A percentile compares a stretch with the other conserved stretches of the same genome.
These are phyloP conservation scores for Penium margaritaceum DNA, from an alignment of 139 green algal genomes.

Conservation along the genomic window DNA sequence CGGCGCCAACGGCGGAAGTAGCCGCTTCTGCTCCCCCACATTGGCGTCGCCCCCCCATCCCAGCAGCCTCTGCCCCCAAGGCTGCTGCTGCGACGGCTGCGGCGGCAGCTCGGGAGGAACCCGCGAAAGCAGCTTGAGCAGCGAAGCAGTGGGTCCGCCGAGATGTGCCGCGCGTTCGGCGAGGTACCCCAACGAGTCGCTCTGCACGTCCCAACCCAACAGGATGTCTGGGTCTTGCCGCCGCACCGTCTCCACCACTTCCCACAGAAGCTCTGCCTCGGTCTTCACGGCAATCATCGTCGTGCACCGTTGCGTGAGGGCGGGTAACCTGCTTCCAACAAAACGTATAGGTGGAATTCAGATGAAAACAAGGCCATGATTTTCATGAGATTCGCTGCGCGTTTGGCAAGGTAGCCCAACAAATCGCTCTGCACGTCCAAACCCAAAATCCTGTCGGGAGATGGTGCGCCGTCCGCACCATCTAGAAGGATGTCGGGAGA, in stretches of 20 bases:
- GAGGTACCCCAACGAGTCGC: conserved; percentile 76
- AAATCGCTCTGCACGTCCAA: conserved; percentile 77
- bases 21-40: neutral
- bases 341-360: neutral
- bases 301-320: too few relatives aligned
- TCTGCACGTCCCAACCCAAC: conserved; percentile 82
- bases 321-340: too few relatives aligned
- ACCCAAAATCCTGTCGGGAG: conserved; percentile 86
- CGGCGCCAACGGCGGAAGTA: neutral
- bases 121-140: conserved; percentile 59
- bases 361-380: neutral
- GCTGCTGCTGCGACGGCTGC: too few relatives aligned
- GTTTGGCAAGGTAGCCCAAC: conserved; percentile 80
- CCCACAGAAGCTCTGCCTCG: conserved; percentile 57
- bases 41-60: neutral
- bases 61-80: neutral
- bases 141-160: conserved; percentile 44
- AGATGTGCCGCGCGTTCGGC: conserved; percentile 60
- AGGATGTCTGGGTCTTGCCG: conserved; percentile 85
- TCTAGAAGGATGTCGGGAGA: too few relatives aligned
- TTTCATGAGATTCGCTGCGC: conserved; percentile 49
- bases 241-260: conserved; percentile 55
- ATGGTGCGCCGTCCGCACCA: too few relatives aligned
- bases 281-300: too few relatives aligned
- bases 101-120: conserved; percentile 1